Conservation (phyloP, 148 eudicot species). For the Agrostemma githago region DNA sequence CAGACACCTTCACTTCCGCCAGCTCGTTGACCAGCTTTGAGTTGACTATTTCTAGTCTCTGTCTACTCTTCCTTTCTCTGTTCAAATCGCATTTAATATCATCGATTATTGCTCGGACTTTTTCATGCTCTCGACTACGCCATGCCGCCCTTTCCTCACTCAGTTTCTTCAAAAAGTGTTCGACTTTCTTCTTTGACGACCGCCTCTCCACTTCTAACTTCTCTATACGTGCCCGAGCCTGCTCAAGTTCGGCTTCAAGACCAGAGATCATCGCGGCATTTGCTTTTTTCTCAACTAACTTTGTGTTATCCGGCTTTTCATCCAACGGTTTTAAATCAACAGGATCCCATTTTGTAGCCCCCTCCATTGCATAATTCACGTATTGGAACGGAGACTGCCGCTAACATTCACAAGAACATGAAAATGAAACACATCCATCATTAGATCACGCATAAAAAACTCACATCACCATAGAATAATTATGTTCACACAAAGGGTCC, state of each 20-base stretch:
- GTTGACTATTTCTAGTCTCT: constrained; percentile 71
- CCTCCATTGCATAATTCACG: constrained; percentile 80
- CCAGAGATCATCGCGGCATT: constrained; percentile 41
- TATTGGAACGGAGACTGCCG: constrained; percentile 51
- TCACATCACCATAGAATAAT: not conserved
- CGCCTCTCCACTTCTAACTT: constrained; percentile 36
- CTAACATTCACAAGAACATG: constrained; percentile 30
- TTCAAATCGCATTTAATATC: constrained; percentile 64
- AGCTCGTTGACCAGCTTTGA: constrained; percentile 75
- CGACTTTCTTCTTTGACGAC: constrained; percentile 45
- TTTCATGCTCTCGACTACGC: constrained; percentile 92
- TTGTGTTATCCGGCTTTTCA: constrained; percentile 30
- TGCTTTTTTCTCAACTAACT: constrained; percentile 37
- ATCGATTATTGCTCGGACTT: constrained; percentile 72
- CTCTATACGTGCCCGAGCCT: constrained; percentile 37
- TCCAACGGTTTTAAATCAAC: constrained; percentile 33
- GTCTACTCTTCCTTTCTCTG: constrained; percentile 71
- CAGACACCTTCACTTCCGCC: constrained; percentile 54
- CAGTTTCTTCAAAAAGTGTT: constrained; percentile 56
- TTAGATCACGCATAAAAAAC: constrained; percentile 1
- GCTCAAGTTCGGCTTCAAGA: constrained; percentile 43
- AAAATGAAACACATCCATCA: not conserved
- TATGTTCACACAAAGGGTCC: not conserved
- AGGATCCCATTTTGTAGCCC: constrained; percentile 94
- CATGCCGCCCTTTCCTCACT: constrained; percentile 81